Evolutionary conservation across 2,329 filamentous ascomycete species (phyloP), one percentile per base, ranked within the genome.

Genomic region (Monosporascus sp.): DNA sequence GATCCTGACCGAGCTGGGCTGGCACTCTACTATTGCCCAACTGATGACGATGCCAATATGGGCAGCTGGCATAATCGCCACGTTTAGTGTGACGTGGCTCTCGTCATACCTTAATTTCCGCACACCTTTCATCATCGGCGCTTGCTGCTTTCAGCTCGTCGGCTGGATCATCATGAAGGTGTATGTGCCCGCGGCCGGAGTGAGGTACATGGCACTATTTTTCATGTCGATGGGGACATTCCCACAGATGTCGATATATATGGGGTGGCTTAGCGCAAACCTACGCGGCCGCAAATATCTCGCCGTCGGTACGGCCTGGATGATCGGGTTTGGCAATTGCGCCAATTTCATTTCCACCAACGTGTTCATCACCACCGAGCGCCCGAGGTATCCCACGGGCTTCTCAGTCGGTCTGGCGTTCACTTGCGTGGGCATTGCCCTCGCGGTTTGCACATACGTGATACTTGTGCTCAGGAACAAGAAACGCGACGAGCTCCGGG

Each of bases 271-370:
- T 17, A 72, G 68, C 31, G 70, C 70, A 43, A 76, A 77, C 50
- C 60, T 76, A 3, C 64, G 69, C 9, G 72, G 71, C n/a, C 66
- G 67, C 51, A 67, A 69, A 40, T 69, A 71, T 51, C 69, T 73
- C 22, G 71, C 70, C 6, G 65, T 75, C 7, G 72, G 70, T 3
- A 72, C 70, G 60, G 74, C 67, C 1, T 65, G 74, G 59, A 69
- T 72, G 60, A 63, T 71, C 3, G 71, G 71, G 2, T 70, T 76
- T 20, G 74, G 72, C n/a, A 76, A 75, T 58, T 74, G 71, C 52
- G 74, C 70, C 48, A 74, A 72, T 48, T 71, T 76, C 50, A 63
- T 76, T 7, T 68, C 68, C 5, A 64, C 66, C 26, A 74, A 74
- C 53, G 65, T 76, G 6, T 76, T 76, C 55, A 69, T 76, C 56